These are phyloP conservation scores for Abrus precatorius DNA, from an alignment of 306 rosid species.

Conservation along the genomic window DNA sequence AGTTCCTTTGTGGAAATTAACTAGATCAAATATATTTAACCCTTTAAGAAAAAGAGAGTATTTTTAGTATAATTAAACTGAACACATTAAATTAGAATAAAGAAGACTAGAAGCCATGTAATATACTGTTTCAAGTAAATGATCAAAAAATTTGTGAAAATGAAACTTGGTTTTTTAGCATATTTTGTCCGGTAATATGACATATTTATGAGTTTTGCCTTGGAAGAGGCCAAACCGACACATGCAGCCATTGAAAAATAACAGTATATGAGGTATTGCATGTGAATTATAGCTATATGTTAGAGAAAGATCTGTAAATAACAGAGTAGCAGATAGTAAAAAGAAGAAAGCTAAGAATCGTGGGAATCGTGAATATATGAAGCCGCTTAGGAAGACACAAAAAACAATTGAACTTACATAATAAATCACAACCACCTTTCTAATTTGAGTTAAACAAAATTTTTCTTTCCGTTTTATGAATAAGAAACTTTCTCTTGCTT, in stretches of 20 bases:
- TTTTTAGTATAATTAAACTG: not conserved
- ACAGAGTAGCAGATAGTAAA: slow-evolving; percentile 38
- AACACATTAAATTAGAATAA: not conserved
- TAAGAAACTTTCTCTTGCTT: slow-evolving; percentile 15
- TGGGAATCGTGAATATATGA: slow-evolving; percentile 39
- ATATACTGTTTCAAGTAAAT: slow-evolving; percentile 18
- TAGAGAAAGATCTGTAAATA: slow-evolving; percentile 33
- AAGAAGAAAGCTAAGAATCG: slow-evolving; percentile 34
- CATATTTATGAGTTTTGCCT: slow-evolving; percentile 40
- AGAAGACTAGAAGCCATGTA: not conserved
- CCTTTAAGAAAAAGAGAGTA: slow-evolving; percentile 1
- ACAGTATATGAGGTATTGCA: slow-evolving; percentile 24
- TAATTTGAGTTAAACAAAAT: slow-evolving; percentile 32
- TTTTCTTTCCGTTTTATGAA: slow-evolving; percentile 17
- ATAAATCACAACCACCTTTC: slow-evolving; percentile 32
- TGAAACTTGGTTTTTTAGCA: slow-evolving; percentile 11
- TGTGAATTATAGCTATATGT: slow-evolving; percentile 32
- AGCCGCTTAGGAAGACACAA: slow-evolving; percentile 20
- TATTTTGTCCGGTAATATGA: slow-evolving; percentile 33
- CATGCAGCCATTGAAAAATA: slow-evolving; percentile 32
- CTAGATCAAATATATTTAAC: not conserved
- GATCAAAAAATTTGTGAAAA: slow-evolving; percentile 4
- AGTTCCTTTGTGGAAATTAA: not conserved
- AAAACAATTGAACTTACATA: slow-evolving; percentile 27
- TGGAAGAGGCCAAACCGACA: slow-evolving; percentile 33